phyloP scores from a whole-genome alignment of 2,329 filamentous ascomycete genomes.

The Colletotrichum musicola region DNA sequence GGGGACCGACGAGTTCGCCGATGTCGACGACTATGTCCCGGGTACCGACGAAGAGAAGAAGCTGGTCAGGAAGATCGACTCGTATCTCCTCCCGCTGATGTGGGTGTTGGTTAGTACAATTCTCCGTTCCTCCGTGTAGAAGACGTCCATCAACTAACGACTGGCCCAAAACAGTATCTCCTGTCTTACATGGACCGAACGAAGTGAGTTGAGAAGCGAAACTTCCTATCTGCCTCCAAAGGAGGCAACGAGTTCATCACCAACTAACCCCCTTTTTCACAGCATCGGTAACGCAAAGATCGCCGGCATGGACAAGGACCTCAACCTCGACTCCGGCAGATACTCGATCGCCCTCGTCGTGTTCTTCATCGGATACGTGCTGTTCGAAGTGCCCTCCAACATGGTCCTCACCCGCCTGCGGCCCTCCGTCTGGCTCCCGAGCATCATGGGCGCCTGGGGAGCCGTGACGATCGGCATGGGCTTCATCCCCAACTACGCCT shows the following conservation, averaged over 20 bases:
- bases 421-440: conserved; percentile 74
- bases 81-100: conserved; percentile 62
- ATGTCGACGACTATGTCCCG: conserved; percentile 44
- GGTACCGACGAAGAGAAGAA: conserved; percentile 49
- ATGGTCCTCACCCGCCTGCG: conserved; percentile 72
- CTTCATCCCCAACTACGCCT: conserved; percentile 44
- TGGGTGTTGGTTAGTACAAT: conserved; percentile 52
- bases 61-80: conserved; percentile 54
- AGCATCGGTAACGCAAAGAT: conserved; percentile 69
- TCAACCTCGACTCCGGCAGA: conserved; percentile 67
- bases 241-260: background rate
- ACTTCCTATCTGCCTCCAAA: background rate
- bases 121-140: no score
- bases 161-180: conserved; percentile 50
- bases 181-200: conserved; percentile 71
- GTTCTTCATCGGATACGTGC: conserved; percentile 78
- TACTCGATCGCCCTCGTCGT: conserved; percentile 72
- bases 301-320: conserved; percentile 56
- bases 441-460: conserved; percentile 70
- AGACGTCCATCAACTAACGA: background rate
- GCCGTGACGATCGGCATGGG: conserved; percentile 46
- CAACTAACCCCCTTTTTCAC: background rate
- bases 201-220: conserved; percentile 49
- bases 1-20: conserved; percentile 10
- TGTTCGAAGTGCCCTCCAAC: conserved; percentile 75